Percentiles rank a stretch among this genome's conserved stretches.
Conservation (phyloP, 2,329 filamentous ascomycete species). For the Sphaceloma murrayae region DNA sequence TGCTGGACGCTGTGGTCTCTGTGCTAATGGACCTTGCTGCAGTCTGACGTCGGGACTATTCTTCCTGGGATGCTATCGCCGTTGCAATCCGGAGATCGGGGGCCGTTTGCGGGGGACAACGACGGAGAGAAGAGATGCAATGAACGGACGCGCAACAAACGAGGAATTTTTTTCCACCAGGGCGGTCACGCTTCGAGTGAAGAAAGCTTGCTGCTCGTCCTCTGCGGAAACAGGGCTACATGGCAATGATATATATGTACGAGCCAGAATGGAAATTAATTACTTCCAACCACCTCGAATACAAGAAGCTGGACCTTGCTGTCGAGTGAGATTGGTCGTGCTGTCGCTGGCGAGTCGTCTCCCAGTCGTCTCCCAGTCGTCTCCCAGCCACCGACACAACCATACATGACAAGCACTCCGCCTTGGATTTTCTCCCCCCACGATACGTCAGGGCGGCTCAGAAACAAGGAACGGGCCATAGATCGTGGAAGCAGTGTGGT, state of each 20-base stretch:
- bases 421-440: conserved; percentile 5
- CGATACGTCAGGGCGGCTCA: conserved; percentile 6
- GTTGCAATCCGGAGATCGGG: not conserved
- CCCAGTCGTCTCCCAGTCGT: too few species aligned
- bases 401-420: too few species aligned
- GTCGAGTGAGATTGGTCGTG: not conserved
- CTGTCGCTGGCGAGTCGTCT: conserved; percentile 1
- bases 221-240: conserved; percentile 1
- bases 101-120: conserved; percentile 12
- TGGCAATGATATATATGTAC: conserved; percentile 9
- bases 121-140: not conserved
- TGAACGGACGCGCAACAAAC: conserved; percentile 3
- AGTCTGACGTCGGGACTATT: conserved; percentile 14
- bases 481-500: conserved; percentile 6
- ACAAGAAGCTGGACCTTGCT: not conserved
- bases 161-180: too few species aligned
- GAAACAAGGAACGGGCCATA: conserved; percentile 10
- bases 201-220: conserved; percentile 8
- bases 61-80: conserved; percentile 8
- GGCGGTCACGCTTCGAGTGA: too few species aligned
- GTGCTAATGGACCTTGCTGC: conserved; percentile 1
- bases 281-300: conserved; percentile 9
- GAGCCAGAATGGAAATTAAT: not conserved
- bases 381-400: conserved; percentile 14
- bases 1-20: too few species aligned